phyloP scores from a whole-genome alignment of 2,329 filamentous ascomycete species.

The Purpureocillium takamizusanense region DNA sequence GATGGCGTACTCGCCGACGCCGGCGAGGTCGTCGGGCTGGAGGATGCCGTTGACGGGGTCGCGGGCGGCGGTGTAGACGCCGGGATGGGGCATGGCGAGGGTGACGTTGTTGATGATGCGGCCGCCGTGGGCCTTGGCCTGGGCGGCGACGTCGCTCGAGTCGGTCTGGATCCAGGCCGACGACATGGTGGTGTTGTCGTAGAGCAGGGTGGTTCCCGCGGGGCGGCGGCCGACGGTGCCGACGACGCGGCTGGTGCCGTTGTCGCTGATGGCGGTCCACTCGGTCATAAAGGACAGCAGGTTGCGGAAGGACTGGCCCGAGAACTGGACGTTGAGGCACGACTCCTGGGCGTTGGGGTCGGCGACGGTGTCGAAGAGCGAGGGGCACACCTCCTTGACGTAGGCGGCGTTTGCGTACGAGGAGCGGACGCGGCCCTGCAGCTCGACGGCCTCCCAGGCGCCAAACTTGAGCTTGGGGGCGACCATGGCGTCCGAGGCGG shows the following conservation, averaged over 20 bases:
- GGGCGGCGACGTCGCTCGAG: slow-evolving; percentile 40
- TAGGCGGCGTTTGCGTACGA: slow-evolving; percentile 56
- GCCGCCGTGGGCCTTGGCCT: slow-evolving; percentile 36
- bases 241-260: slow-evolving; percentile 29
- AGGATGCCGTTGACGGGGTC: slow-evolving; percentile 55
- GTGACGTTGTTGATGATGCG: slow-evolving; percentile 68
- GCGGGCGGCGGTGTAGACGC: slow-evolving; percentile 56
- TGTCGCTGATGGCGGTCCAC: slow-evolving; percentile 41
- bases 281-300: slow-evolving; percentile 49
- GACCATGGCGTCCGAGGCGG: slow-evolving; percentile 66
- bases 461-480: slow-evolving; percentile 61
- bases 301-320: slow-evolving; percentile 63
- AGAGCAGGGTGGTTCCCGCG: slow-evolving; percentile 50
- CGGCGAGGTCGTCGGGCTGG: slow-evolving; percentile 56
- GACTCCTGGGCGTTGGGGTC: slow-evolving; percentile 32
- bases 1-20: slow-evolving; percentile 60
- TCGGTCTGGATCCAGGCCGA: slow-evolving; percentile 59
- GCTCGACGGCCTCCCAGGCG: slow-evolving; percentile 32
- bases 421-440: slow-evolving; percentile 49
- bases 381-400: slow-evolving; percentile 47
- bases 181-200: slow-evolving; percentile 63
- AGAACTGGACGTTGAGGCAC: slow-evolving; percentile 61
- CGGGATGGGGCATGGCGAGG: slow-evolving; percentile 66
- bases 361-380: slow-evolving; percentile 45
- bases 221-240: slow-evolving; percentile 44